Conservation (phyloP, 352 stramenopile genomes). For the Phytophthora sp. region DNA sequence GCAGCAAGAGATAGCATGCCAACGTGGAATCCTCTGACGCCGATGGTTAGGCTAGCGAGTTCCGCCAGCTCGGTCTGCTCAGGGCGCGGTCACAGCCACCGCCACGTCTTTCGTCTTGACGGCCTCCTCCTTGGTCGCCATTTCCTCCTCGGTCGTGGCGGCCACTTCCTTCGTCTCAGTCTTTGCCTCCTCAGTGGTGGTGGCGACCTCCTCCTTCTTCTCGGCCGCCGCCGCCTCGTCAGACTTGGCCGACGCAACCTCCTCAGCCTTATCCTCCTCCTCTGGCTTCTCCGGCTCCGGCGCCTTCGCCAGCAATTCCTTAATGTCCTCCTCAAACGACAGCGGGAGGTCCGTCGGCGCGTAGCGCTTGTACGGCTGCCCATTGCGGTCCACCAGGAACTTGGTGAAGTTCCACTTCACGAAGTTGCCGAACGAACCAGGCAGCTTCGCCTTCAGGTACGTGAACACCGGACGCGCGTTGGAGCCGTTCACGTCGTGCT, state of each 20-base stretch:
- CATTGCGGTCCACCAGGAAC: conserved; percentile 91
- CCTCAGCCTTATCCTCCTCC: conserved; percentile 15
- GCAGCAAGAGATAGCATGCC: conserved; percentile 32
- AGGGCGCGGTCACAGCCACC: conserved; percentile 21
- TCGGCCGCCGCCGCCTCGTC: conserved; percentile 9
- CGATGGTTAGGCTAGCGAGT: conserved; percentile 6
- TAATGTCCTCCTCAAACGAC: conserved; percentile 42
- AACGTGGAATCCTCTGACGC: conserved; percentile 23
- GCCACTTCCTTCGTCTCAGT: conserved; percentile 25
- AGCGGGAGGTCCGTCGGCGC: conserved; percentile 26
- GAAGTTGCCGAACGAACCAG: conserved; percentile 65
- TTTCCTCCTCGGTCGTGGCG: conserved; percentile 16
- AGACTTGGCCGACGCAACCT: neutral
- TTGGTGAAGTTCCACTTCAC: conserved; percentile 92
- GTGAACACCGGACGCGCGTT: conserved; percentile 77
- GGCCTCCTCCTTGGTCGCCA: conserved; percentile 14
- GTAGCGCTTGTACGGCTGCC: conserved; percentile 52
- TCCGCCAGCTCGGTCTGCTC: conserved; percentile 2
- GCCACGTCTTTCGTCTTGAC: conserved; percentile 29
- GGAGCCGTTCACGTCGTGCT: conserved; percentile 85
- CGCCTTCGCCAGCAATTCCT: conserved; percentile 41
- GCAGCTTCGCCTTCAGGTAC: conserved; percentile 80
- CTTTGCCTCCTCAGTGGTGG: conserved; percentile 9
- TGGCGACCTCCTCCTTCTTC: conserved; percentile 7
- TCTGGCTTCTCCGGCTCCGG: conserved; percentile 32